Base-by-base conservation (phyloP, 192 early-diverging fungal species). In the Linnemannia hyalina region DNA sequence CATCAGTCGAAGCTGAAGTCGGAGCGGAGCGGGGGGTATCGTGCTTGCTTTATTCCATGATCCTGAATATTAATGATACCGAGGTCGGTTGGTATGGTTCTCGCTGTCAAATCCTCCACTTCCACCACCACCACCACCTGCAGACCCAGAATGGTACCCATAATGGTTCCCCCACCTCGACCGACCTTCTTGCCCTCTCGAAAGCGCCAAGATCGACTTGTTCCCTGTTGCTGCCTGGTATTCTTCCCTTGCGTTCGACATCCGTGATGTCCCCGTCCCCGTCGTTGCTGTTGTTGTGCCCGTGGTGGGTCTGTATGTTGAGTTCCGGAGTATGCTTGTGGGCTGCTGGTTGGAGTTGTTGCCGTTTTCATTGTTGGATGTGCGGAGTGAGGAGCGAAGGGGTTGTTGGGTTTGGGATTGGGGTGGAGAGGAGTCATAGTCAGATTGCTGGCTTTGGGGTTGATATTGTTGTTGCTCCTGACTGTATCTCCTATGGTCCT, bases 181-280 rank as follows among this genome's bases (percentile, higher is more conserved):
- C 18, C 69, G 68, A 3, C 49, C 60, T 4, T 65, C 42, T 26
- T 77, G 68, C 1, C 75, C 82, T 18, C 82, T 70, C 9, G 82
- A 83, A 3, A 83, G 70, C 9, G 82, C 65, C 52, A 83, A 42
- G 26, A 78, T 44, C 0, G 82, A 78, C 52, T 35, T 47, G 68
- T 82, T 68, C 26, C 76, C 75, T 42, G 71, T 73, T 36, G 70
- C 29, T 18, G 82, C 73, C 29, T 78, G 82, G 38, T 78, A 78
- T 40, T 83, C 82, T n/a, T 83, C 82, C 57, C 82, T 26, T 9
- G 82, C 82, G 29, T 78, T 78, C 8, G 76, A 83, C 22, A n/a
- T 47, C 49, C 74, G 29, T 55, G 46, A 38, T 6, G 52, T 46
- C 44, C 44, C 44, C 13, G 44, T 46, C n/a, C 23, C 10, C 10